These are phyloP conservation scores for Fusarium equiseti DNA, from an alignment of 2,329 filamentous ascomycete species.

Conservation along the genomic window DNA sequence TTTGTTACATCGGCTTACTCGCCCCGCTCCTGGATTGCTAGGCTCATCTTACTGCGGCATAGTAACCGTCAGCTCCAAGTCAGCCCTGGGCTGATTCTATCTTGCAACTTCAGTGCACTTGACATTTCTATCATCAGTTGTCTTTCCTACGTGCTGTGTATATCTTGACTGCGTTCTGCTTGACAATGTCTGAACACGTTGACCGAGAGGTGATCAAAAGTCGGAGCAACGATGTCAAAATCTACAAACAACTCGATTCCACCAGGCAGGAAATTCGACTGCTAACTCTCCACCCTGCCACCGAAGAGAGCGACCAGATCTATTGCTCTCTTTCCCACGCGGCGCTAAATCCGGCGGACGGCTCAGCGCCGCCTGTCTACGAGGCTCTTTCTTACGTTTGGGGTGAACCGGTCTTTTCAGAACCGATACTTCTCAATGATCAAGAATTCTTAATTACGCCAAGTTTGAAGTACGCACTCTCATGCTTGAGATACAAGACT, in stretches of 20 bases:
- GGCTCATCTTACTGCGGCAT: background rate
- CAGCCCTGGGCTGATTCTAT: background rate
- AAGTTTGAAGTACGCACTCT: background rate
- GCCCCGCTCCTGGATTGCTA: background rate
- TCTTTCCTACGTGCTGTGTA: too few species aligned
- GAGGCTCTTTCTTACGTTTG: constrained; percentile 37
- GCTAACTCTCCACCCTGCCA: constrained; percentile 4
- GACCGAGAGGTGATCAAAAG: too few species aligned
- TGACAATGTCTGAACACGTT: too few species aligned
- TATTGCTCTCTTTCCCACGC: constrained; percentile 2
- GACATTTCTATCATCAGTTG: too few species aligned
- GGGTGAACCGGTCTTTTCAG: constrained; percentile 10
- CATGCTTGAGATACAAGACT: background rate
- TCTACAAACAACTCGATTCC: constrained; percentile 2
- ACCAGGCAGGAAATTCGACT: constrained; percentile 6
- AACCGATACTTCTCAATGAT: constrained; percentile 6
- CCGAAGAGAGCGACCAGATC: background rate
- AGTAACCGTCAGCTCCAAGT: background rate
- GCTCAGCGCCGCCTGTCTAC: background rate
- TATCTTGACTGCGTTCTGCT: too few species aligned
- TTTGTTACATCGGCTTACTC: background rate
- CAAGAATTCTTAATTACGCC: constrained; percentile 15
- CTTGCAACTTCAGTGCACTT: too few species aligned
- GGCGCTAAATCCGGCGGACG: background rate
- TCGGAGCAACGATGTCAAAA: too few species aligned